These are phyloP conservation scores for Calonectria hongkongensis DNA, from an alignment of 2,329 filamentous ascomycete genomes.

Conservation along the genomic window DNA sequence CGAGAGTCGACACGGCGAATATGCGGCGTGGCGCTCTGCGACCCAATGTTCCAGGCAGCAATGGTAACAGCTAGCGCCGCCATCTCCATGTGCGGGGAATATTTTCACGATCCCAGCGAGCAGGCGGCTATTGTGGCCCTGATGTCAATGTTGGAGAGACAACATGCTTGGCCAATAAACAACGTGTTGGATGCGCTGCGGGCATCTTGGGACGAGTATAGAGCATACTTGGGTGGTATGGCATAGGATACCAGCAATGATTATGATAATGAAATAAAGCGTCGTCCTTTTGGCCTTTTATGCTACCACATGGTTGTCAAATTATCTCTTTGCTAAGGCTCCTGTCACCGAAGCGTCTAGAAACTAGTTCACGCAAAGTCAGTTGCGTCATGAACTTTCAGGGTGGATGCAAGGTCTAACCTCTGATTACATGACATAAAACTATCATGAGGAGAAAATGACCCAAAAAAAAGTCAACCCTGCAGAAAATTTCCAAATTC, in stretches of 20 bases:
- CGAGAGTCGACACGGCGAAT: constrained; percentile 36
- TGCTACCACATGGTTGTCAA: not conserved
- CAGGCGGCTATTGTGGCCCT: constrained; percentile 39
- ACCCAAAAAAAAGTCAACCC: no score
- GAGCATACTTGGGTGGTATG: not conserved
- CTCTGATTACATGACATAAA: no score
- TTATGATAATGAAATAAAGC: constrained; percentile 10
- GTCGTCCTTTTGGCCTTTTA: not conserved
- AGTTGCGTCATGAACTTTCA: no score
- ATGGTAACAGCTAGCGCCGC: constrained; percentile 43
- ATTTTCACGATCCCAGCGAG: constrained; percentile 40
- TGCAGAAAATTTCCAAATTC: no score
- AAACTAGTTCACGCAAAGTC: no score
- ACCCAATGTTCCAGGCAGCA: constrained; percentile 32
- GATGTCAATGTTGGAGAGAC: constrained; percentile 35
- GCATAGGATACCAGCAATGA: not conserved
- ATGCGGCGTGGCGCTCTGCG: constrained; percentile 36
- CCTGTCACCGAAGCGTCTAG: no score
- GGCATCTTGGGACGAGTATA: constrained; percentile 23
- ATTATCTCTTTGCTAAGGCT: no score
- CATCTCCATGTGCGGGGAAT: constrained; percentile 47
- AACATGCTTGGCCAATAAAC: constrained; percentile 43
- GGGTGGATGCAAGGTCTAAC: no score
- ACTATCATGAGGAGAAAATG: no score
- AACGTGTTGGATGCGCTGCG: constrained; percentile 26